phyloP scores from a whole-genome alignment of 352 stramenopile species.

The Hyaloperonospora arabidopsidis region DNA sequence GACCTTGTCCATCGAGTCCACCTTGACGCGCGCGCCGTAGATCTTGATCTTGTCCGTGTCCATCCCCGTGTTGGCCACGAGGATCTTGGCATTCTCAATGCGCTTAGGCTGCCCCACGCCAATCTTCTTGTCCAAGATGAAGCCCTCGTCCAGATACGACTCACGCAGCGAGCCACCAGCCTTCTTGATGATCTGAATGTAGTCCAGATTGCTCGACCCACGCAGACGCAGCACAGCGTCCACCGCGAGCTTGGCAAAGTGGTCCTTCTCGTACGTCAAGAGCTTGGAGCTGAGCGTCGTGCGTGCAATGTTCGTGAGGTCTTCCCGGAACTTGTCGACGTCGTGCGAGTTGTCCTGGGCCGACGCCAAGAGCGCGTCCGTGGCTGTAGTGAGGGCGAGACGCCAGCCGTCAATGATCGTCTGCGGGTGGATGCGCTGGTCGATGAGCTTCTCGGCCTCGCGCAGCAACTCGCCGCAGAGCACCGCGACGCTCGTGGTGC shows the following conservation, averaged over 20 bases:
- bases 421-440: constrained; percentile 95
- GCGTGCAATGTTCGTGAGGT: constrained; percentile 95
- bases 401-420: constrained; percentile 98
- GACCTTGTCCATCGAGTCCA: constrained; percentile 98
- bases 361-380: constrained; percentile 83
- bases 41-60: constrained; percentile 99
- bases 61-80: constrained; percentile 99
- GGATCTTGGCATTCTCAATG: constrained; percentile 97
- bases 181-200: constrained; percentile 99
- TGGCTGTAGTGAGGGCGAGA: constrained; percentile 87
- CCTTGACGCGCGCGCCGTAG: constrained; percentile 95
- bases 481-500: constrained; percentile 95
- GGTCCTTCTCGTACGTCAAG: constrained; percentile 95
- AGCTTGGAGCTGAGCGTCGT: constrained; percentile 99
- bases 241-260: constrained; percentile 94
- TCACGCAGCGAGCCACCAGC: constrained; percentile 92
- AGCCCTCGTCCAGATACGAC: constrained; percentile 98
- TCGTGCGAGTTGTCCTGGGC: constrained; percentile 80
- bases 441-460: constrained; percentile 94
- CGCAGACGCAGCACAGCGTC: constrained; percentile 95
- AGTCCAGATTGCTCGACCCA: constrained; percentile 93
- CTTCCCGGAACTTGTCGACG: constrained; percentile 84
- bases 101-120: constrained; percentile 92
- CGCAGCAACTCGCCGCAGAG: constrained; percentile 96
- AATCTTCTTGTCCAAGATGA: constrained; percentile 97